These are phyloP conservation scores for Breynia disticha DNA, from an alignment of 441 rosid genomes.

Conservation along the genomic window DNA sequence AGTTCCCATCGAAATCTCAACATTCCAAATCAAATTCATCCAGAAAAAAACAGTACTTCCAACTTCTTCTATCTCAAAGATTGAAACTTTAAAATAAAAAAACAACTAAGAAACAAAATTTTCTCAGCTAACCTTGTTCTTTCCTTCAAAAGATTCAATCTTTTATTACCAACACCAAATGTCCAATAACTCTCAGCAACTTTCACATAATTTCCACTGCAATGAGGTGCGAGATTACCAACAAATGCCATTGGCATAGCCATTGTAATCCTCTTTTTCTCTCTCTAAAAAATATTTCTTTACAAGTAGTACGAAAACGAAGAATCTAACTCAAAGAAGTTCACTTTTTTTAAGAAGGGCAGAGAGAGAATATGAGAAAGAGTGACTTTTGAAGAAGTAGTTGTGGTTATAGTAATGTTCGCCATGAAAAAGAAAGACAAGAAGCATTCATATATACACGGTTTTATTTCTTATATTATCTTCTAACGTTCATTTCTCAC, in stretches of 20 bases:
- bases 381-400: neutral
- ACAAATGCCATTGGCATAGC: conserved; percentile 46
- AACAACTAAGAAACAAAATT: neutral
- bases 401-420: conserved; percentile 33
- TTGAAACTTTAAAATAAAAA: too few relatives aligned
- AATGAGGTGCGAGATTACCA: conserved; percentile 27
- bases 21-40: too few relatives aligned
- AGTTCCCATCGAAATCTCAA: too few relatives aligned
- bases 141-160: conserved; percentile 17
- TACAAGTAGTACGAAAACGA: neutral
- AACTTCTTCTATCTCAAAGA: too few relatives aligned
- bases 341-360: conserved; percentile 13
- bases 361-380: conserved; percentile 5
- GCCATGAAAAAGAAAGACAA: conserved; percentile 28
- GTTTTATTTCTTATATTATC: conserved; percentile 1
- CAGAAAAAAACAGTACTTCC: too few relatives aligned
- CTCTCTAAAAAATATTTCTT: neutral
- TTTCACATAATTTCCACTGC: conserved; percentile 16
- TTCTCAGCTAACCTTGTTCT: conserved; percentile 24
- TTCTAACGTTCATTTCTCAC: conserved; percentile 37
- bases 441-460: neutral
- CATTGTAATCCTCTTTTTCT: conserved; percentile 19
- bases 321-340: conserved; percentile 14
- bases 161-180: conserved; percentile 23
- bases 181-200: conserved; percentile 19